Evolutionary conservation across 176 grass and related monocot genomes (phyloP), one percentile per base, ranked within the genome.

Genomic region (Aegilops sharonensis): DNA sequence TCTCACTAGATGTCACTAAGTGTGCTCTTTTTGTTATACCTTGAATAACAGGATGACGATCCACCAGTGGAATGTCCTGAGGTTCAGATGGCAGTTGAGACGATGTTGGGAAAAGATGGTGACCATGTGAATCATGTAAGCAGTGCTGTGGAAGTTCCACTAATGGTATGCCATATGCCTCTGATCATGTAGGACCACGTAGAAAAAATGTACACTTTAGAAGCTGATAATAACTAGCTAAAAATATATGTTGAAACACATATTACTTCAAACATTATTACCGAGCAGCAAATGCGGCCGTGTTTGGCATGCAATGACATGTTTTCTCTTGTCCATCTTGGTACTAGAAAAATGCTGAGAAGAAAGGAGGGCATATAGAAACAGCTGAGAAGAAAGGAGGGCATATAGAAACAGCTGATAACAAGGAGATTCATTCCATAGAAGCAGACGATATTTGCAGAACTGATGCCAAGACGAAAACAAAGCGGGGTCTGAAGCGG

Each of bases 401-500:
- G 62, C 84, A 68, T 83, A 10, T 43, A 66, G 79, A 89, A 72
- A 69, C 72, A 81, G 27, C 75, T 59, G 65, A 64, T 27, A 72
- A 21, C 20, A 73, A 89, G 64, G 61, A 86, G 75, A 64, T 73
- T 83, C 71, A 72, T 21, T 85, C 80, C 23, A 40, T 79, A 34
- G 66, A 86, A 37, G 32, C 9, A 85, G 81, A 85, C 3, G 10
- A 35, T 32, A 57, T 63, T 64, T 70, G 50, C 80, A 85, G 67
- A 59, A 42, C 77, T 89, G 72, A 56, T 18, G n/a, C 62, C 72
- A 88, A 81, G 12, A 85, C 81, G 8, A 91, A 88, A 85, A 60
- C 54, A 82, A 81, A 91, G 31, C 50, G 31, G 52, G 74, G 69
- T 78, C 64, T 68, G 29, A 97, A 89, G 12, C 92, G 97, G 85